Evolutionary conservation across 2,329 filamentous ascomycete species (phyloP).

Genomic region (Penicillium nordicum): DNA sequence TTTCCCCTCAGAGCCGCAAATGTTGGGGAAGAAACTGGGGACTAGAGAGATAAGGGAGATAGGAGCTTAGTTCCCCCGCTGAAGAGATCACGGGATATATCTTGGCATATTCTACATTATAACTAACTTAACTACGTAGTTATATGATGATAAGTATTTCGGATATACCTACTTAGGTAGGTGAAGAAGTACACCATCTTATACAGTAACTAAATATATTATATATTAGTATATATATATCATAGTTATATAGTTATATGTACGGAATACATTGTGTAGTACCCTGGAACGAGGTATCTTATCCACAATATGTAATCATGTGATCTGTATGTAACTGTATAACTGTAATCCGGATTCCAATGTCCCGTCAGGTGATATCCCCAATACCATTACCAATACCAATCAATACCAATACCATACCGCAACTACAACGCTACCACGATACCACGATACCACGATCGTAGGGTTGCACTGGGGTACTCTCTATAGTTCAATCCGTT

Average conservation of each 20-base stretch:
- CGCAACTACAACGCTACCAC: conserved; percentile 15
- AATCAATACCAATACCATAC: conserved; percentile 11
- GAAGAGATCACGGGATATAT: conserved; percentile 1
- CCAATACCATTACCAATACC: conserved; percentile 4
- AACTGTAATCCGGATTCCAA: not conserved
- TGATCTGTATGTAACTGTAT: not conserved
- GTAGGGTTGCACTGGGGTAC: conserved; percentile 22
- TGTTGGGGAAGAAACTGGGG: conserved; percentile 2
- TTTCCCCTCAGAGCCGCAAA: conserved; percentile 8
- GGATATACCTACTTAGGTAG: too few relatives aligned
- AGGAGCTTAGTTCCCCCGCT: not conserved
- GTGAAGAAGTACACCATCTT: too few relatives aligned
- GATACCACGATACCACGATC: not conserved
- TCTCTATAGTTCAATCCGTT: not conserved
- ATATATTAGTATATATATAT: too few relatives aligned
- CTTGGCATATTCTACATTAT: not conserved
- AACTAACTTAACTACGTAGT: too few relatives aligned
- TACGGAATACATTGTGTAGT: too few relatives aligned
- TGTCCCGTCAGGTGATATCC: not conserved
- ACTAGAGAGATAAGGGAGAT: conserved; percentile 7
- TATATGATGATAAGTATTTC: too few relatives aligned
- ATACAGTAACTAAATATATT: too few relatives aligned
- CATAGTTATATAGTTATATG: too few relatives aligned
- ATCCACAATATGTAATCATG: not conserved
- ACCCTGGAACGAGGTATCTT: too few relatives aligned